phyloP scores from a whole-genome alignment of 2,329 filamentous ascomycete genomes.

The Furcasterigmium furcatum region DNA sequence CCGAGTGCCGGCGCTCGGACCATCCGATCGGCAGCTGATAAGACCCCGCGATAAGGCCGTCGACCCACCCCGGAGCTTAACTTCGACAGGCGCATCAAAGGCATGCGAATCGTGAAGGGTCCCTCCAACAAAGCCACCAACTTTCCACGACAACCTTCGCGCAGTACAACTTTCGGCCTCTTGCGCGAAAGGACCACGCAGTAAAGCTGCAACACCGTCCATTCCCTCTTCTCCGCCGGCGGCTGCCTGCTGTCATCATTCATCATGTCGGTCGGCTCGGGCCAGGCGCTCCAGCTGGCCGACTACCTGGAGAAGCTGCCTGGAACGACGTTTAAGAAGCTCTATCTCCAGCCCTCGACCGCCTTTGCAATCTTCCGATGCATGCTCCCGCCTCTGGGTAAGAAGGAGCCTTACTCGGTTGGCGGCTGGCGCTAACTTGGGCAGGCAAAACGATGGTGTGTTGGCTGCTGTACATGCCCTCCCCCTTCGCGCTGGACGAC shows the following conservation, averaged over 20 bases:
- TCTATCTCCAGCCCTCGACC: conserved; percentile 95
- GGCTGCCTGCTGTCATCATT: conserved; percentile 12
- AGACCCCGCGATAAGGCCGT: conserved; percentile 11
- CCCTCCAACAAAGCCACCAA: neutral
- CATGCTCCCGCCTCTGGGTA: conserved; percentile 91
- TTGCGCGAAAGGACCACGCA: too few relatives aligned
- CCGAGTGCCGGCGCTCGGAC: too few relatives aligned
- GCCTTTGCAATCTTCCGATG: conserved; percentile 93
- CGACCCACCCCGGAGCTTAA: neutral
- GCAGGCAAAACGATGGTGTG: conserved; percentile 93
- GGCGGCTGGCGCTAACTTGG: neutral
- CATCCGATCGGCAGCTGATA: conserved; percentile 7
- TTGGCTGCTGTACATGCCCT: conserved; percentile 87
- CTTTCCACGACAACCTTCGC: neutral
- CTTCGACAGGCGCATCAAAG: neutral
- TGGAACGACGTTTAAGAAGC: conserved; percentile 81
- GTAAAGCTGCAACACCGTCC: too few relatives aligned
- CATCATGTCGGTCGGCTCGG: conserved; percentile 42
- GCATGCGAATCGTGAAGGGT: too few relatives aligned
- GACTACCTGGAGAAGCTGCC: conserved; percentile 93
- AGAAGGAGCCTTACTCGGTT: conserved; percentile 13
- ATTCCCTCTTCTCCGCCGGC: too few relatives aligned
- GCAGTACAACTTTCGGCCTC: too few relatives aligned
- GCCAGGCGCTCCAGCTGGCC: conserved; percentile 60
- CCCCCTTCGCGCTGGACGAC: conserved; percentile 73